Percentiles rank a stretch among this genome's conserved stretches.
These are phyloP conservation scores for Aspergillus calidoustus DNA, from an alignment of 2,329 filamentous ascomycete genomes.

Conservation along the genomic window DNA sequence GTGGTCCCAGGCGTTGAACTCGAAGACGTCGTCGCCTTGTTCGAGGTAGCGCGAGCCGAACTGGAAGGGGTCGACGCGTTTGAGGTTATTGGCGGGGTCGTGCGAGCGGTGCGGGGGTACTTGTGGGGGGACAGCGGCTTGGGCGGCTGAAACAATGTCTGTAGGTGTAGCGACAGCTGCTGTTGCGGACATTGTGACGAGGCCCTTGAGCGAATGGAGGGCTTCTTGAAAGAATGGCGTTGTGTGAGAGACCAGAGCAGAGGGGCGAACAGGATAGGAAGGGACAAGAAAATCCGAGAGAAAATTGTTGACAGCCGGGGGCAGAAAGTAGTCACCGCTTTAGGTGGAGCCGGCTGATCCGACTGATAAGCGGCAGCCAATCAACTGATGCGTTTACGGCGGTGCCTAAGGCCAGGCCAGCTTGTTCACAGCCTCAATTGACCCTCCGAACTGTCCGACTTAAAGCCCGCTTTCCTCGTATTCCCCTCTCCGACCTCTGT, in stretches of 20 bases:
- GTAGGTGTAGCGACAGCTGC: slow-evolving; percentile 23
- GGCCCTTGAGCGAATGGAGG: slow-evolving; percentile 1
- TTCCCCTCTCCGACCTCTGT: neutral
- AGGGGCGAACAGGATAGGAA: neutral
- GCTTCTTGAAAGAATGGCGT: neutral
- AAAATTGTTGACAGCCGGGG: slow-evolving; percentile 4
- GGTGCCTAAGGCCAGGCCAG: slow-evolving; percentile 17
- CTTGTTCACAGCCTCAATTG: slow-evolving; percentile 20
- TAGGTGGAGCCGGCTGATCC: neutral
- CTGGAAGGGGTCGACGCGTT: slow-evolving; percentile 89
- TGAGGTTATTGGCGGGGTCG: slow-evolving; percentile 72
- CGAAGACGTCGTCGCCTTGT: slow-evolving; percentile 86
- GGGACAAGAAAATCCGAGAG: slow-evolving; percentile 3
- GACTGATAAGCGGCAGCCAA: slow-evolving; percentile 12
- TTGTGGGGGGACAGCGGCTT: slow-evolving; percentile 51
- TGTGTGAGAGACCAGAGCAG: neutral
- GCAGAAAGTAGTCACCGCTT: slow-evolving; percentile 8
- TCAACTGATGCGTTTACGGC: neutral
- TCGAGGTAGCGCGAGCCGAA: slow-evolving; percentile 89
- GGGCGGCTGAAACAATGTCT: slow-evolving; percentile 38
- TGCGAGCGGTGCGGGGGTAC: slow-evolving; percentile 70
- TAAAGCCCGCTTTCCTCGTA: slow-evolving; percentile 11
- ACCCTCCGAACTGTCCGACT: neutral
- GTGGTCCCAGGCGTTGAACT: slow-evolving; percentile 99
- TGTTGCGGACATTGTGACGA: slow-evolving; percentile 17